phyloP scores from a whole-genome alignment of 2,329 filamentous ascomycete species.

The Pseudopithomyces maydicus region DNA sequence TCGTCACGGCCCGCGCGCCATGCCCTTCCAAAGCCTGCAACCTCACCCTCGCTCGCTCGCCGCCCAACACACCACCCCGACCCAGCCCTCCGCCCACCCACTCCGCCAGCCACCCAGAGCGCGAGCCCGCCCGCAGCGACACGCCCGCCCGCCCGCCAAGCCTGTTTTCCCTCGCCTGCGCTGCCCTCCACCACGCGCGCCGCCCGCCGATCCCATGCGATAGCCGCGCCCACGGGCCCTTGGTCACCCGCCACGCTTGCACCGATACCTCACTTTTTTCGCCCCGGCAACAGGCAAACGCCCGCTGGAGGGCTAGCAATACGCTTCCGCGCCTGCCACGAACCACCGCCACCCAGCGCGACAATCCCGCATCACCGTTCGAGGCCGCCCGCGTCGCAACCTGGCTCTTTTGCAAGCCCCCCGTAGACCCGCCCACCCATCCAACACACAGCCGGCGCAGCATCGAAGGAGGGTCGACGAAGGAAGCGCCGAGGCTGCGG shows the following conservation, averaged over 20 bases:
- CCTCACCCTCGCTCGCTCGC: neutral
- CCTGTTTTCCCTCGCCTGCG: neutral
- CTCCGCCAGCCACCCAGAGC: neutral
- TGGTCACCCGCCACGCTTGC: constrained; percentile 5
- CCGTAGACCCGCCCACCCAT: neutral
- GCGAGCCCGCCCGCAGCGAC: neutral
- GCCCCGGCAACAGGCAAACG: neutral
- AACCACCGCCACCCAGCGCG: neutral
- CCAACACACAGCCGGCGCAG: constrained; percentile 26
- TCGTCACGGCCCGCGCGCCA: constrained; percentile 7
- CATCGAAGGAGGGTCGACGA: constrained; percentile 7
- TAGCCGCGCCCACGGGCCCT: constrained; percentile 8
- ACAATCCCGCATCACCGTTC: neutral
- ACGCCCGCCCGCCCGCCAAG: neutral
- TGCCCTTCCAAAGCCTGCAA: neutral
- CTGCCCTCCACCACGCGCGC: neutral
- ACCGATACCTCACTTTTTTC: neutral
- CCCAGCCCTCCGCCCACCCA: neutral
- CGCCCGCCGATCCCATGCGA: constrained; percentile 8
- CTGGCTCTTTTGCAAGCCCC: neutral
- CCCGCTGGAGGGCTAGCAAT: neutral
- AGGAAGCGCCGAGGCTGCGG: constrained; percentile 16
- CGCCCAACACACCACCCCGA: neutral
- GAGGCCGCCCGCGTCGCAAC: constrained; percentile 3
- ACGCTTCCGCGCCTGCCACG: neutral